Evolutionary conservation across 2,329 filamentous ascomycete genomes (phyloP).

Genomic region (Rutstroemia sp.): DNA sequence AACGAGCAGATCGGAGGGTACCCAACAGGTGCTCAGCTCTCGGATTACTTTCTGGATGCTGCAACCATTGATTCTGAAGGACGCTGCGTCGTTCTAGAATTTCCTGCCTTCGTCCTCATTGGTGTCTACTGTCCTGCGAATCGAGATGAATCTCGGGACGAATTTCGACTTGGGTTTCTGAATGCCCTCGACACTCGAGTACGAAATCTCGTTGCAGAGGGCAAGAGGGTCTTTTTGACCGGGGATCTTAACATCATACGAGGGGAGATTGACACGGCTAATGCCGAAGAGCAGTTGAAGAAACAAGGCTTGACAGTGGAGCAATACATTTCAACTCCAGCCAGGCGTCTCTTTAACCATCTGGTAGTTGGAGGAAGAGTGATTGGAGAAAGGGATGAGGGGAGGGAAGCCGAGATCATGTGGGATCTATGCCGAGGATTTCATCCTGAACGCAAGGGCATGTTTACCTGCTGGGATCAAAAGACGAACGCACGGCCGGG

Average conservation of each 20-base stretch:
- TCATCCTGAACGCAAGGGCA: slow-evolving; percentile 70
- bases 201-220: slow-evolving; percentile 71
- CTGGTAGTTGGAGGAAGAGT: slow-evolving; percentile 70
- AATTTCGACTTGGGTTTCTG: slow-evolving; percentile 76
- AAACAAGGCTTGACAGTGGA: slow-evolving; percentile 62
- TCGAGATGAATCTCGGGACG: slow-evolving; percentile 73
- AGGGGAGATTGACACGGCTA: slow-evolving; percentile 63
- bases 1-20: slow-evolving; percentile 84
- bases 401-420: slow-evolving; percentile 62
- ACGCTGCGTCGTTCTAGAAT: slow-evolving; percentile 84
- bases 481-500: slow-evolving; percentile 92
- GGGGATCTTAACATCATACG: slow-evolving; percentile 81
- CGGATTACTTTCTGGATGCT: slow-evolving; percentile 57
- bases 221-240: slow-evolving; percentile 77
- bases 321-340: slow-evolving; percentile 65
- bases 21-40: slow-evolving; percentile 61
- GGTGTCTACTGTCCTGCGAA: slow-evolving; percentile 90
- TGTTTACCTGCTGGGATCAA: slow-evolving; percentile 98
- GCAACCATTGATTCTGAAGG: slow-evolving; percentile 79
- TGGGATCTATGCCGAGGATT: slow-evolving; percentile 81
- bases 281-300: slow-evolving; percentile 60
- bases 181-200: slow-evolving; percentile 74
- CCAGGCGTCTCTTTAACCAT: slow-evolving; percentile 76
- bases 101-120: slow-evolving; percentile 88
- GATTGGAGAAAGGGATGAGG: slow-evolving; percentile 57